Evolutionary conservation across 805 yeast species (phyloP), one percentile per base, ranked within the genome.

Genomic region (Teunomyces aglyptinius): DNA sequence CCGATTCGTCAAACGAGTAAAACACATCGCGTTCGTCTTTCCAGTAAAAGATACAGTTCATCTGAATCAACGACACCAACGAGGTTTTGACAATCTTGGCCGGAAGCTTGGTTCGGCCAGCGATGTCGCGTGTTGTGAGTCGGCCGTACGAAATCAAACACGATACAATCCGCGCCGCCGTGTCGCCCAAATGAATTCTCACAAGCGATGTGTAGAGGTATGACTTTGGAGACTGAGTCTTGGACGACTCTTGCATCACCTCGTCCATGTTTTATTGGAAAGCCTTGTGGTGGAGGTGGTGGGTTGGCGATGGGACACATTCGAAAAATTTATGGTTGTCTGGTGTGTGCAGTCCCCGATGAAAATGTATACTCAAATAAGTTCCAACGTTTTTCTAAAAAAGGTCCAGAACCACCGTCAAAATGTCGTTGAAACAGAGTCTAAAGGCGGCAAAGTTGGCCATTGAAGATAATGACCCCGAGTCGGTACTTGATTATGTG

Each of bases 1-100:
- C 96, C 29, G 73, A 74, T 50, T 84, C 85, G 57, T 83, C 77
- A 49, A 82, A 78, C 26, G 71, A 71, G 62, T 90, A 89, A 56
- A 68, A 77, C 0, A 77, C 71, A 15, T 51, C 47, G 0, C 58
- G 59, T 2, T 47, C 51, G 24, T 81, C 86, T 13, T 67, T 67
- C 81, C 90, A 83, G 57, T 81, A 81, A 19, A 76, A 76, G 7
- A 88, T 82, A 63, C 96, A 86, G 49, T 86, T 80, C 51, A 89
- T 71, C 64, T 92, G 97, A 34, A 91, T 74, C 56, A 92, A 68
- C 6, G 91, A 79, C 4, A 88, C 95, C 36, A 92, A 70, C 0
- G 86, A 73, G 28, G 84, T 78, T 52, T 83, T 83, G 15, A 88
- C 80, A 11, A 76, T 65, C 11, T 77, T 62, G 0, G 70, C 44